phyloP scores from a whole-genome alignment of 1,139 yeast species.

The Geotrichum candidum region DNA sequence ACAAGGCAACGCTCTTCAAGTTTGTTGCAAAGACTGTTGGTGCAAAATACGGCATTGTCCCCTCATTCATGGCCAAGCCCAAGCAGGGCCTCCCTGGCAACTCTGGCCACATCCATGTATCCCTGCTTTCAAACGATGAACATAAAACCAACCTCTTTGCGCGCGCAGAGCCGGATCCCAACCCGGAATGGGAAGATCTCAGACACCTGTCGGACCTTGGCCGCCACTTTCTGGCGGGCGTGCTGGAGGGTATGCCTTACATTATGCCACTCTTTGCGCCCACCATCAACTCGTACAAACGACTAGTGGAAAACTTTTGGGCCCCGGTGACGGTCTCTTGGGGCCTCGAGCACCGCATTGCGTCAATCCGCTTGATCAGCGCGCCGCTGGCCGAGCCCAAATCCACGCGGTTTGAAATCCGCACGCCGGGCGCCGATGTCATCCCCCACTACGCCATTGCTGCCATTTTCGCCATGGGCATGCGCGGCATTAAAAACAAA shows the following conservation, averaged over 20 bases:
- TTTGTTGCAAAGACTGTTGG: slow-evolving; percentile 33
- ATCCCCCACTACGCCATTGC: slow-evolving; percentile 36
- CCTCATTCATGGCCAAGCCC: slow-evolving; percentile 40
- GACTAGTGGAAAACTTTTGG: slow-evolving; percentile 38
- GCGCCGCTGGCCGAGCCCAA: slow-evolving; percentile 31
- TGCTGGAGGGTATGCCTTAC: slow-evolving; percentile 33
- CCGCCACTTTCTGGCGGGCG: slow-evolving; percentile 35
- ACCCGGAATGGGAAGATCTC: slow-evolving; percentile 32
- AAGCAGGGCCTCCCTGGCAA: slow-evolving; percentile 36
- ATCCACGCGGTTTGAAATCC: slow-evolving; percentile 34
- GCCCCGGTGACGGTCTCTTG: slow-evolving; percentile 38
- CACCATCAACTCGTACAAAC: slow-evolving; percentile 36
- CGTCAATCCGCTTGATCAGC: slow-evolving; percentile 34
- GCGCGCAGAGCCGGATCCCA: slow-evolving; percentile 25
- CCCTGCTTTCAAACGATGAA: slow-evolving; percentile 25
- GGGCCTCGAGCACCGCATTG: slow-evolving; percentile 38
- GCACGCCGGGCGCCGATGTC: slow-evolving; percentile 39
- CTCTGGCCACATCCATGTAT: slow-evolving; percentile 37
- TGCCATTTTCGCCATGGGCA: slow-evolving; percentile 35
- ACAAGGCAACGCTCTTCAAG: slow-evolving; percentile 34
- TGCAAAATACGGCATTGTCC: slow-evolving; percentile 30
- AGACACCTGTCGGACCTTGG: slow-evolving; percentile 31
- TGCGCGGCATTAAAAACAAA: slow-evolving; percentile 32
- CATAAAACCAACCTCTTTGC: slow-evolving; percentile 32
- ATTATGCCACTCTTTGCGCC: slow-evolving; percentile 38